Percentiles rank a stretch among this genome's conserved stretches.
phyloP scores from a whole-genome alignment of 1,284 basidiomycete species.

The Lignosus rhinocerotis region DNA sequence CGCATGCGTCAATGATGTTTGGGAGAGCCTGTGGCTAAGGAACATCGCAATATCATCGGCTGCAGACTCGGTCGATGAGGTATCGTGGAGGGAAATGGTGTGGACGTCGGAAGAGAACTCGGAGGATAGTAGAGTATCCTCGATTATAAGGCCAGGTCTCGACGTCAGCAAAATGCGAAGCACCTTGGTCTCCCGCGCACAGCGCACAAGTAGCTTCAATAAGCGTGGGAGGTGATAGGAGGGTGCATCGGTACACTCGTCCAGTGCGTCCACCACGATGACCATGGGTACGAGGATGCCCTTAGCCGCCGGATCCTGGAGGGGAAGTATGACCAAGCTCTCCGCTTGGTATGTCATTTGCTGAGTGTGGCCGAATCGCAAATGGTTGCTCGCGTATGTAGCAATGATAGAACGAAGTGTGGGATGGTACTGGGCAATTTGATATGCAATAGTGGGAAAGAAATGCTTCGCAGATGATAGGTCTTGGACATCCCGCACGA shows the following conservation, averaged over 20 bases:
- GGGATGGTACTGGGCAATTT: neutral
- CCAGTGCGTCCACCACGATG: conserved; percentile 13
- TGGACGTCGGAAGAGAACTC: too few species aligned
- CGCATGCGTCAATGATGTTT: neutral
- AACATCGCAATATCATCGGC: too few species aligned
- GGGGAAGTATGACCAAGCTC: conserved; percentile 6
- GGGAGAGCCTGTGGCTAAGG: neutral
- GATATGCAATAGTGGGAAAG: conserved; percentile 1
- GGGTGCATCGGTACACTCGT: conserved; percentile 6
- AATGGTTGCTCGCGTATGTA: neutral
- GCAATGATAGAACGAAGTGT: neutral
- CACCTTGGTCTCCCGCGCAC: neutral
- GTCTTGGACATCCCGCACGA: neutral
- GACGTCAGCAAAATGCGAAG: neutral
- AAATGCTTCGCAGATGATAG: neutral
- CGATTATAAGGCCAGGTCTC: too few species aligned
- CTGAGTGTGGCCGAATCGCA: neutral
- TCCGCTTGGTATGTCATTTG: conserved; percentile 5
- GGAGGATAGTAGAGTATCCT: too few species aligned
- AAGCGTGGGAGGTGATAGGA: neutral
- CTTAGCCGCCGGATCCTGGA: neutral
- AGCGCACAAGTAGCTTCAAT: too few species aligned
- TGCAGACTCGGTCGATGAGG: too few species aligned
- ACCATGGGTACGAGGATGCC: neutral
- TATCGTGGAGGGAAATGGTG: too few species aligned